Conservation (phyloP, 1,139 yeast genomes). For the Taphrina communis region DNA sequence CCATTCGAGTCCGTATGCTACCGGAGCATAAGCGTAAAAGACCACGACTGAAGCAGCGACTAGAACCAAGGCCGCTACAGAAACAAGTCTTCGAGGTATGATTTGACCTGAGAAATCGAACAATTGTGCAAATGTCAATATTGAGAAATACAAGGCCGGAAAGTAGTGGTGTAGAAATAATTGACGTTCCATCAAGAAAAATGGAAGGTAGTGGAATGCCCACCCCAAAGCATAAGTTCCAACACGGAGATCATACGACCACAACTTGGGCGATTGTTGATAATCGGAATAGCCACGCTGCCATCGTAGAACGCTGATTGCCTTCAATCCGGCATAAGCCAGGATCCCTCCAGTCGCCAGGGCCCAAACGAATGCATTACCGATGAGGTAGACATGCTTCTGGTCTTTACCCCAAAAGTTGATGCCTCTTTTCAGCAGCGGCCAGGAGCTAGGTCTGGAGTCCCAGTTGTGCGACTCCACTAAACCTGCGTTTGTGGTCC, state of each 20-base stretch:
- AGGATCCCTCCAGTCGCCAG: slow-evolving; percentile 65
- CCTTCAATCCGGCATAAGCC: slow-evolving; percentile 62
- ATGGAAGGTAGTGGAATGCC: slow-evolving; percentile 83
- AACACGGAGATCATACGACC: slow-evolving; percentile 73
- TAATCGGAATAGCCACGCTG: slow-evolving; percentile 58
- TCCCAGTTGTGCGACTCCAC: slow-evolving; percentile 87
- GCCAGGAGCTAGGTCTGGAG: slow-evolving; percentile 89
- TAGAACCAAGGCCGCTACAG: slow-evolving; percentile 58
- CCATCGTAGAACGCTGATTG: slow-evolving; percentile 70
- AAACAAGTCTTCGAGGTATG: slow-evolving; percentile 44
- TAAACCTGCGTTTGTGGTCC: slow-evolving; percentile 84
- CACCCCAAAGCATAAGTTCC: slow-evolving; percentile 78
- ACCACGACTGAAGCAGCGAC: slow-evolving; percentile 61
- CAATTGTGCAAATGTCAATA: slow-evolving; percentile 80
- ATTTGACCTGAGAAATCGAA: slow-evolving; percentile 63
- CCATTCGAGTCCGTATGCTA: slow-evolving; percentile 85
- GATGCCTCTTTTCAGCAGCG: slow-evolving; percentile 84
- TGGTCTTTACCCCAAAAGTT: slow-evolving; percentile 87
- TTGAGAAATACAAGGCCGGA: slow-evolving; percentile 87
- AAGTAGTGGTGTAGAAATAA: slow-evolving; percentile 90
- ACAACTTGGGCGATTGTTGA: slow-evolving; percentile 60
- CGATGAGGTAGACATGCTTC: slow-evolving; percentile 81
- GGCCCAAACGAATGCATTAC: slow-evolving; percentile 95
- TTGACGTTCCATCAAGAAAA: slow-evolving; percentile 92
- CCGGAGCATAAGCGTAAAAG: slow-evolving; percentile 70